A percentile compares a stretch with the other conserved stretches of the same genome.
These are phyloP conservation scores for Lipomyces mesembrius DNA, from an alignment of 805 yeast genomes.

Conservation along the genomic window DNA sequence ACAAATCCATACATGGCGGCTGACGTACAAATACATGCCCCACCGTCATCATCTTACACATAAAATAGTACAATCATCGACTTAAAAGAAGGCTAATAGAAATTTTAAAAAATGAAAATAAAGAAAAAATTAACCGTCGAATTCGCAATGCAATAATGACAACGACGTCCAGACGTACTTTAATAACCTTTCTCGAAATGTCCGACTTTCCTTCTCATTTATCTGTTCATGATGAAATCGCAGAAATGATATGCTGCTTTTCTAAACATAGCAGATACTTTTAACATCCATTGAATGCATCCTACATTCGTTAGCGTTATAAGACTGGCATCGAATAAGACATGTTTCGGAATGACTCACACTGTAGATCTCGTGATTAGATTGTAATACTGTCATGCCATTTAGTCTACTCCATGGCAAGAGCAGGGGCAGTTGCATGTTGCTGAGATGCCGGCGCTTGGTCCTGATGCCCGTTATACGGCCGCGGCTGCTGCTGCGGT, in stretches of 20 bases:
- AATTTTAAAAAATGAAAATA: background rate
- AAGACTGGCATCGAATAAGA: background rate
- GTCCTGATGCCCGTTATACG: conserved; percentile 2
- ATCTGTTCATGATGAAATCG: background rate
- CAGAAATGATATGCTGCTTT: background rate
- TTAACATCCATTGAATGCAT: conserved; percentile 1
- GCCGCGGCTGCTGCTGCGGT: conserved; percentile 12
- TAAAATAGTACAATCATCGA: conserved; percentile 3
- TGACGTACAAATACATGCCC: conserved; percentile 1
- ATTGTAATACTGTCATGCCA: background rate
- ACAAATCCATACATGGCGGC: conserved; percentile 1
- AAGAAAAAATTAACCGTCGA: background rate
- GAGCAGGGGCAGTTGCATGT: background rate
- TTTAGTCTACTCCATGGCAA: background rate
- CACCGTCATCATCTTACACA: conserved; percentile 3
- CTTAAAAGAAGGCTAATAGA: background rate
- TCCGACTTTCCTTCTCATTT: background rate
- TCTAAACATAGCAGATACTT: background rate
- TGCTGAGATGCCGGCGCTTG: background rate
- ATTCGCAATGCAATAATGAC: conserved; percentile 2
- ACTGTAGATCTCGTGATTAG: conserved; percentile 3
- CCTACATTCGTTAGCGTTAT: background rate
- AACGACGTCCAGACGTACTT: background rate
- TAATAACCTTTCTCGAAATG: background rate
- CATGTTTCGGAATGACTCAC: background rate